Base-by-base conservation (phyloP, 345 rosid genomes). In the Cardiospermum halicacabum region DNA sequence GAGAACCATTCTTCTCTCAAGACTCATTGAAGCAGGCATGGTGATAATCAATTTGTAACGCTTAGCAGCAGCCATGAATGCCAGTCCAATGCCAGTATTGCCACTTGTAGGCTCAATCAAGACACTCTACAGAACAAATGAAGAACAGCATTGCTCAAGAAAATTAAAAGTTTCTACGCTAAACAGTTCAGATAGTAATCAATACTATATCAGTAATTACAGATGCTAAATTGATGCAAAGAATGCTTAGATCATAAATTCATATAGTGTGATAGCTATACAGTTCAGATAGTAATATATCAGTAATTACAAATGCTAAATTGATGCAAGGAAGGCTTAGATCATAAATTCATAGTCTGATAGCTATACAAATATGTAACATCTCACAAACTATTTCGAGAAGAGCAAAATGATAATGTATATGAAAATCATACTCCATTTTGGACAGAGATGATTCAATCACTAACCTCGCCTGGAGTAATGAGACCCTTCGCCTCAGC, bases 1-100 rank as follows among this genome's bases (percentile, higher is more conserved):
- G 58, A 88, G 95, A 63, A 88, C 79, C 72, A 83, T 88, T 79
- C 91, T 83, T 82, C 95, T 85, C 68, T 88, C 95, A n/a, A 85
- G 74, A 70, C 95, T 88, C 95, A 88, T 83, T 18, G 91, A 78
- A 66, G 95, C 77, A 58, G 95, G 95, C 95, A 88, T 88, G 24
- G 87, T 82, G 50, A 88, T 78, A 48, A 88, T 85, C 42, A 85
- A 84, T 60, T 53, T 85, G 77, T 88, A 88, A 50, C 95, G 84
- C 75, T 81, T 88, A 13, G 85, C 89, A 45, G 95, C 91, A 24
- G 91, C 91, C 71, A 83, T 75, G 69, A 88, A 88, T 56, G 95
- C 95, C 79, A 88, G 70, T 50, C 91, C 89, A 22, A 85, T 85
- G 62, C 87, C 83, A 48, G 91, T 85, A 60, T 88, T 88, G 4